Evolutionary conservation across 2,329 filamentous ascomycete genomes (phyloP).

Genomic region (Fusarium sp.): DNA sequence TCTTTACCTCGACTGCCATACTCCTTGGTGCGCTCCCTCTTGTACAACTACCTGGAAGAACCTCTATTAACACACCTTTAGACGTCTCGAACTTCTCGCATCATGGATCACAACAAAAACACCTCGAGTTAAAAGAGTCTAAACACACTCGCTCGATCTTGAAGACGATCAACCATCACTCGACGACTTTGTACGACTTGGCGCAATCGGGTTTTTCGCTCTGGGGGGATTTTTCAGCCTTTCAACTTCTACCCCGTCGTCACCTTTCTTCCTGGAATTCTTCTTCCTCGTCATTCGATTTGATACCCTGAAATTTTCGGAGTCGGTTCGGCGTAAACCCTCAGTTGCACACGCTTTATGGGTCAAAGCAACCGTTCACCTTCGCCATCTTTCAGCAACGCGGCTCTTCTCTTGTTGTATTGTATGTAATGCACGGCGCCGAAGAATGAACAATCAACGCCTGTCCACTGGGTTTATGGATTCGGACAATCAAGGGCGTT

Average conservation of each 20-base stretch:
- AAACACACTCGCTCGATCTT: constrained; percentile 5
- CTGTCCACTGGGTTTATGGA: not conserved
- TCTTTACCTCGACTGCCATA: not conserved
- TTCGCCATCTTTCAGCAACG: not conserved
- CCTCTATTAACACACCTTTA: not conserved
- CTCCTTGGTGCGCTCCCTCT: not conserved
- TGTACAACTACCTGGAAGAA: not conserved
- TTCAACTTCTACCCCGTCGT: constrained; percentile 9
- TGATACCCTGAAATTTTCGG: constrained; percentile 23
- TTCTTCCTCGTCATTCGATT: not conserved
- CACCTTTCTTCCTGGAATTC: constrained; percentile 3
- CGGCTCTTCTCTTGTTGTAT: not conserved
- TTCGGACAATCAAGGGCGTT: not conserved
- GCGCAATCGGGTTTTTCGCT: constrained; percentile 7
- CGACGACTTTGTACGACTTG: constrained; percentile 28
- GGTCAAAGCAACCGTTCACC: not conserved
- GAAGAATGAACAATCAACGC: constrained; percentile 18
- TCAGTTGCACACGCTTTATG: not conserved
- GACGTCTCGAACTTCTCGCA: not conserved
- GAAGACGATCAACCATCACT: constrained; percentile 9
- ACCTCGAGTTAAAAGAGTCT: constrained; percentile 8
- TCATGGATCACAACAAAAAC: not conserved
- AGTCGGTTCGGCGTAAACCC: constrained; percentile 7
- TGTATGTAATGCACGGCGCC: constrained; percentile 4
- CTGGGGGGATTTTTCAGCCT: not conserved